phyloP scores from a whole-genome alignment of 106 monocot species.

The Acorus calamus region DNA sequence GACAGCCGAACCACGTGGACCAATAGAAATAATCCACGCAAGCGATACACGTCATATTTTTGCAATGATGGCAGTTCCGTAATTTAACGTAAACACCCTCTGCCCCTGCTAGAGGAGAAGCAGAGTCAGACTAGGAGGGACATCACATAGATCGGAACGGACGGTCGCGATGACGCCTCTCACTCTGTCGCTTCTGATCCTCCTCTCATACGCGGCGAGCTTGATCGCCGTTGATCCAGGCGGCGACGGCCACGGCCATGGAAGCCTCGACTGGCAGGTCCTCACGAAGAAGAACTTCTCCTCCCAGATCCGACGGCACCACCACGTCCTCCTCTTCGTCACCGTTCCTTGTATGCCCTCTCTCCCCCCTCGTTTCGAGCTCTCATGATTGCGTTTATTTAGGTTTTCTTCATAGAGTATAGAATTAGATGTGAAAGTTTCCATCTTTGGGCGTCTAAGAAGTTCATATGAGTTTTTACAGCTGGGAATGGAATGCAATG shows the following conservation, averaged over 20 bases:
- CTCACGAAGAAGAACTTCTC: conserved; percentile 71
- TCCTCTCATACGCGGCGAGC: not conserved
- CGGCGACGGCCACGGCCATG: not conserved
- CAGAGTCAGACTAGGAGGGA: too few species aligned
- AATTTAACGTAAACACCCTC: too few species aligned
- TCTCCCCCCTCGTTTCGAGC: not conserved
- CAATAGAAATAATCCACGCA: too few species aligned
- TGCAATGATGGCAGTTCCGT: too few species aligned
- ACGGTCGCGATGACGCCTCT: not conserved
- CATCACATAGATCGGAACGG: not conserved
- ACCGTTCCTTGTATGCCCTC: conserved; percentile 79
- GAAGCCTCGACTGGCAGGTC: conserved; percentile 38
- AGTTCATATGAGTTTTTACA: too few species aligned
- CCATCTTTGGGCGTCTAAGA: too few species aligned
- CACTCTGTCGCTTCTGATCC: not conserved
- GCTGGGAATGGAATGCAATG: too few species aligned
- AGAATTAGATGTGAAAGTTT: too few species aligned
- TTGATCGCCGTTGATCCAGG: too few species aligned
- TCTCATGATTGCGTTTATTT: not conserved
- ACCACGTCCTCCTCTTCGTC: conserved; percentile 65
- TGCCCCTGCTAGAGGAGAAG: too few species aligned
- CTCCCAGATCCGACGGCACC: conserved; percentile 68
- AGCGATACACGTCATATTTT: too few species aligned
- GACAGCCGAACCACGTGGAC: too few species aligned
- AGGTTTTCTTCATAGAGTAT: not conserved